Base-by-base conservation (phyloP, 2,329 filamentous ascomycete species). In the Ceratocystis harringtonii region DNA sequence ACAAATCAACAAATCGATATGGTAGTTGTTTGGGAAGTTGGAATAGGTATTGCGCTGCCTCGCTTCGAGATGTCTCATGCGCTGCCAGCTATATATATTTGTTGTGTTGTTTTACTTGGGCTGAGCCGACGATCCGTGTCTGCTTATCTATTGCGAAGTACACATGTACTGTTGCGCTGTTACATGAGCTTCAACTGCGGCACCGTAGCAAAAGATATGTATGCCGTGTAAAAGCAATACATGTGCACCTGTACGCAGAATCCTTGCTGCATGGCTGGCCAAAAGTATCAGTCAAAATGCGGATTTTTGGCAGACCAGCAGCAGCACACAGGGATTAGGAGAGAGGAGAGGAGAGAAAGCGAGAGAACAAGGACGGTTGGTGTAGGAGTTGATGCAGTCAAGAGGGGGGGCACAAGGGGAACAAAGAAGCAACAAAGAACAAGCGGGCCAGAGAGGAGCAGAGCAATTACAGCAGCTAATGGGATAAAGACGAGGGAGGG, bases 341-440 rank as follows among this genome's bases (percentile, higher is more conserved):
- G 50, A 22, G 45, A 50, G n/a, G 19, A 50, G 36, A 41, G 10
- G 36, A 5, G 36, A 41, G 4, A 41, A 22, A 19, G 45, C n/a
- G 45, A 48, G 45, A 19, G 12, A 22, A 48, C 5, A 48, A 48
- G 45, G 19, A 48, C 45, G 19, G 19, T 22, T 41, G 36, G 36
- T 41, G 36, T 41, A 48, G 45, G 19, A 15, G 50, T 55, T 55
- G 50, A 30, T 55, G 50, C 50, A 55, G 50, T 25, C 22, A 30
- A 55, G 50, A 55, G 50, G 28, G 28, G 28, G 50, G 50, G 50
- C 50, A 36, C 50, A 55, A 55, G 50, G 25, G 25, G 45, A 55
- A 55, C 50, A 55, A 55, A 55, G 50, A 55, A 55, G 25, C 50
- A 30, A 25, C 50, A 55, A 55, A 25, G 50, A 55, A 55, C 50